Base-by-base conservation (phyloP, 169 alveolate species). In the Plasmodium gallinaceum region DNA sequence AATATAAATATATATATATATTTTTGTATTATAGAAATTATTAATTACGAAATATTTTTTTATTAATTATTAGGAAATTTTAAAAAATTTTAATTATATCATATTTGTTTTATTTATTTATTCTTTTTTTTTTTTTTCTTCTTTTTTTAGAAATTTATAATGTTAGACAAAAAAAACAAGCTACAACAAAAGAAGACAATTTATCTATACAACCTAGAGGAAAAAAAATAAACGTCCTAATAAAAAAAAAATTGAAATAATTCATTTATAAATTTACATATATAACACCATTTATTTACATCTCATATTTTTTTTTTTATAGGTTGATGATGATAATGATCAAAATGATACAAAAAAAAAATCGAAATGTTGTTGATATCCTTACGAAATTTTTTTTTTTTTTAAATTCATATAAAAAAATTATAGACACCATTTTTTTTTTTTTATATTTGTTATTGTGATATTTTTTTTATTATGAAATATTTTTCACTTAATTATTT, bases 191-290 rank as follows among this genome's bases (percentile, higher is more conserved):
- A 57, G 91, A 85, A 69, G 91, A 85, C 52, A 85, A 54, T 73
- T 24, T 85, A 64, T 54, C 85, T n/a, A 70, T 85, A 26, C 91
- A 85, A 43, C 91, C 91, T n/a, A 24, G 91, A 46, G 91, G 91
- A 46, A 85, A 85, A 69, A 85, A 85, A 70, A 85, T 85, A 42
- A 85, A 85, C 58, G 91, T 85, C 18, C 37, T 3, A 39, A 60
- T 43, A 71, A 71, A 80, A 52, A 66, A 37, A 52, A 58, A 65
- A 20, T 5, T 48, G 24, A 39, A 60, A 72, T 16, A 58, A 7
- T 12, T 48, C 14, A 48, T 12, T 48, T 48, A 22, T 48, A 71
- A 26, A 42, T n/a, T 12, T 46, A 71, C 51, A 71, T 24, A 37
- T 71, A 18, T 37, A 42, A 20, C 43, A 6, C 2, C 48, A 16